These are phyloP conservation scores for Mycena metata DNA, from an alignment of 768 basidiomycete species.

Conservation along the genomic window DNA sequence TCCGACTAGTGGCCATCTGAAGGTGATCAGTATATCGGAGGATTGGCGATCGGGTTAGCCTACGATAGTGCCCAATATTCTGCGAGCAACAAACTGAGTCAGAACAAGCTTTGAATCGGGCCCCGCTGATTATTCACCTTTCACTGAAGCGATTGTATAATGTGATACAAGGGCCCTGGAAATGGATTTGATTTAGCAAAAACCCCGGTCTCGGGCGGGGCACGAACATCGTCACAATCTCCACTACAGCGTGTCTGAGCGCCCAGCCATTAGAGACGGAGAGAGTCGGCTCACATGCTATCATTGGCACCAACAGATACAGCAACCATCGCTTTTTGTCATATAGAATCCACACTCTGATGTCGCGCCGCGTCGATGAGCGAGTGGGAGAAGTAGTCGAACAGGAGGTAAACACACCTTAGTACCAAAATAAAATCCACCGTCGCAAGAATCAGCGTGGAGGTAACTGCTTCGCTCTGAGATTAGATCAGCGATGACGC, in stretches of 20 bases:
- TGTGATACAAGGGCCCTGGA: conserved; percentile 28
- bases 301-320: conserved; percentile 32
- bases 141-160: conserved; percentile 28
- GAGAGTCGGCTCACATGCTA: conserved; percentile 18
- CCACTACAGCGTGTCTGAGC: conserved; percentile 8
- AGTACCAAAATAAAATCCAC: conserved; percentile 33
- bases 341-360: conserved; percentile 35
- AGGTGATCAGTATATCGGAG: not conserved
- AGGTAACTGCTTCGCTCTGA: conserved; percentile 29
- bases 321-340: conserved; percentile 25
- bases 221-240: conserved; percentile 34
- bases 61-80: conserved; percentile 28
- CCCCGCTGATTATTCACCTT: not conserved
- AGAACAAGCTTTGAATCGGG: not conserved
- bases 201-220: not conserved
- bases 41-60: not conserved
- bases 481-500: not conserved
- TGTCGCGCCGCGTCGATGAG: not conserved
- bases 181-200: not conserved
- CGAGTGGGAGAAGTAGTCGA: not conserved
- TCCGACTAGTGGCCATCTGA: conserved; percentile 23
- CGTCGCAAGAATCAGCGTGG: conserved; percentile 32
- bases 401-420: conserved; percentile 3
- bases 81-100: not conserved
- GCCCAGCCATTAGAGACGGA: not conserved